Conservation (phyloP, 139 green algal species). For the Nannochloris sp. region DNA sequence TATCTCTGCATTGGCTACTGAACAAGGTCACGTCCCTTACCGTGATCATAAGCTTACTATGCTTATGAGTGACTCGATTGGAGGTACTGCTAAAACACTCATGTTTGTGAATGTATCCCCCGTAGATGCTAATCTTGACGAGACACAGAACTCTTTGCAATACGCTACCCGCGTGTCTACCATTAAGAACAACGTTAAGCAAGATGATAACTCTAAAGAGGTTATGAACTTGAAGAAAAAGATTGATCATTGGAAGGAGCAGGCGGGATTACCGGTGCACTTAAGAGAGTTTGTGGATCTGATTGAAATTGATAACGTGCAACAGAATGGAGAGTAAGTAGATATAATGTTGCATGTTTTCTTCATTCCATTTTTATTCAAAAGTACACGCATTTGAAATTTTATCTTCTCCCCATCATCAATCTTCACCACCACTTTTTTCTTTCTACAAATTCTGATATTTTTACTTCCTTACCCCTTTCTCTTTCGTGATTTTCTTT, state of each 20-base stretch:
- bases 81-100: slow-evolving; percentile 70
- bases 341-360: neutral
- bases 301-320: slow-evolving; percentile 16
- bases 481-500: neutral
- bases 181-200: slow-evolving; percentile 86
- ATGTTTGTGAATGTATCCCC: slow-evolving; percentile 80
- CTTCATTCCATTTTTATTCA: neutral
- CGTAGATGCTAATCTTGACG: slow-evolving; percentile 83
- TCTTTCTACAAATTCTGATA: neutral
- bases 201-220: slow-evolving; percentile 82
- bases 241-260: slow-evolving; percentile 89
- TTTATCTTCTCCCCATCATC: neutral
- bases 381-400: neutral
- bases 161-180: slow-evolving; percentile 88
- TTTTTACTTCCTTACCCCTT: no score
- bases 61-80: slow-evolving; percentile 90
- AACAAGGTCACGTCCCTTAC: slow-evolving; percentile 71
- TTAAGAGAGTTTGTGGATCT: slow-evolving; percentile 43
- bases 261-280: slow-evolving; percentile 71
- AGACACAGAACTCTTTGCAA: slow-evolving; percentile 78
- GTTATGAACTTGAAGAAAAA: slow-evolving; percentile 68
- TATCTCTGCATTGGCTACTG: slow-evolving; percentile 83
- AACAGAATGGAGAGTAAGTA: slow-evolving; percentile 10
- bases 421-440: neutral
- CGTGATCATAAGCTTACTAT: slow-evolving; percentile 99